Evolutionary conservation across 1,284 basidiomycete species (phyloP).

Genomic region (Sporisorium graminicola): DNA sequence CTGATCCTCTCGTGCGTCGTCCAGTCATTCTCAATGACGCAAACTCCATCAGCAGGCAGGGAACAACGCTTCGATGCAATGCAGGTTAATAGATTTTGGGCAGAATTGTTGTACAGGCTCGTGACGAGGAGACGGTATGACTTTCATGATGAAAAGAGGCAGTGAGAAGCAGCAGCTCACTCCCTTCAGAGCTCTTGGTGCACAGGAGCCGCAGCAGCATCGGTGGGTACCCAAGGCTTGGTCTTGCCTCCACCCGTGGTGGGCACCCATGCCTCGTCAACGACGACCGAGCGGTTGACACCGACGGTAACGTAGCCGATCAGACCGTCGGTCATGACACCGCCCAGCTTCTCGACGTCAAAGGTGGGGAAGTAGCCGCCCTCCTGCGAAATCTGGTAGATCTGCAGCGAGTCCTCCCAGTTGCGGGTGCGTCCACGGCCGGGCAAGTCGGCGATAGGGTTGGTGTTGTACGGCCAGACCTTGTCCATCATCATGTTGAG

Average conservation of each 20-base stretch:
- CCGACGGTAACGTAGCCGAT: conserved; percentile 72
- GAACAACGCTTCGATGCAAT: conserved; percentile 7
- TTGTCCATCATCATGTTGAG: conserved; percentile 72
- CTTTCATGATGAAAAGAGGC: no score
- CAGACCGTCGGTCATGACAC: conserved; percentile 71
- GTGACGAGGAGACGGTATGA: no score
- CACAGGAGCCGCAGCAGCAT: conserved; percentile 14
- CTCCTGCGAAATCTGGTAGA: conserved; percentile 70
- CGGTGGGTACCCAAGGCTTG: conserved; percentile 36
- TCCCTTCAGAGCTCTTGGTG: conserved; percentile 42
- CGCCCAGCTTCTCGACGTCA: conserved; percentile 71
- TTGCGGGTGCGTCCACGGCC: conserved; percentile 71
- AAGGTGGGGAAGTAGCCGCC: conserved; percentile 71
- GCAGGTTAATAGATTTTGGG: neutral
- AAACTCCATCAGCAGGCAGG: neutral
- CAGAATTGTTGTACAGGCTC: conserved; percentile 1
- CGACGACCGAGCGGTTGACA: conserved; percentile 63
- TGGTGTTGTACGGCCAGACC: conserved; percentile 70
- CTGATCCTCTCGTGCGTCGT: neutral
- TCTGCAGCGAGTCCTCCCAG: conserved; percentile 71
- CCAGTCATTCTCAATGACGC: neutral
- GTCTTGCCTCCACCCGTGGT: conserved; percentile 47
- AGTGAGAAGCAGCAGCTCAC: neutral
- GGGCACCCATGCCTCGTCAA: conserved; percentile 56
- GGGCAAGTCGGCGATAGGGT: conserved; percentile 68